Conservation (phyloP, 2,329 filamentous ascomycete genomes). For the Aspergillus luchuensis region DNA sequence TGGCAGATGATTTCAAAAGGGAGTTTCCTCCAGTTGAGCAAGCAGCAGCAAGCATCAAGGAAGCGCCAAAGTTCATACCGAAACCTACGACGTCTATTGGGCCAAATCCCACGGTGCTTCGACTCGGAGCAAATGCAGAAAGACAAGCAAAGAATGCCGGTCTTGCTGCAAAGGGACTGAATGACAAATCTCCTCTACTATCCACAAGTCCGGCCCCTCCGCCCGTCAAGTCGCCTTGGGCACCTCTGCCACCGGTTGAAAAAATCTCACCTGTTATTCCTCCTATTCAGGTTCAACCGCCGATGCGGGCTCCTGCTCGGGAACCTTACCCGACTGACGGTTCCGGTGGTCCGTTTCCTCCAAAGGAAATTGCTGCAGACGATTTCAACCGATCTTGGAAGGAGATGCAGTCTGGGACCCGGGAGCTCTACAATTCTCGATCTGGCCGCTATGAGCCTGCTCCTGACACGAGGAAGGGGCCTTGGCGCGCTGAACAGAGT, state of each 20-base stretch:
- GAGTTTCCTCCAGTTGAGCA: constrained; percentile 25
- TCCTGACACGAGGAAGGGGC: constrained; percentile 69
- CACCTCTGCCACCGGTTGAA: constrained; percentile 79
- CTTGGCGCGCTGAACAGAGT: constrained; percentile 66
- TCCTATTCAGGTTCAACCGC: constrained; percentile 45
- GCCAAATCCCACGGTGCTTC: constrained; percentile 53
- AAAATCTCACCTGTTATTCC: constrained; percentile 71
- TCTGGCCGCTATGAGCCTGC: constrained; percentile 92
- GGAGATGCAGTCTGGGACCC: constrained; percentile 65
- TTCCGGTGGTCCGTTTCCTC: constrained; percentile 53
- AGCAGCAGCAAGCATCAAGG: constrained; percentile 25
- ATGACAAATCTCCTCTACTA: constrained; percentile 55
- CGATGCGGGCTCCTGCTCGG: constrained; percentile 54
- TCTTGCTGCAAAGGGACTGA: constrained; percentile 52
- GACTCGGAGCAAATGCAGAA: constrained; percentile 50
- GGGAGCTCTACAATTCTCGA: constrained; percentile 92
- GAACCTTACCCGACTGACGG: constrained; percentile 61
- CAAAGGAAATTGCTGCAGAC: constrained; percentile 88
- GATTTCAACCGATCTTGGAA: constrained; percentile 88
- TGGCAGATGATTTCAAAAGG: constrained; percentile 26
- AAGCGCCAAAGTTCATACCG: constrained; percentile 32
- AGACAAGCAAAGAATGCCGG: constrained; percentile 47
- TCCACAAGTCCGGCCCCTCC: constrained; percentile 54
- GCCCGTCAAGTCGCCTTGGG: constrained; percentile 90
- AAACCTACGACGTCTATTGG: constrained; percentile 50